These are phyloP conservation scores for Barnettozyma hawaiiensis DNA, from an alignment of 1,139 yeast species.

Conservation along the genomic window DNA sequence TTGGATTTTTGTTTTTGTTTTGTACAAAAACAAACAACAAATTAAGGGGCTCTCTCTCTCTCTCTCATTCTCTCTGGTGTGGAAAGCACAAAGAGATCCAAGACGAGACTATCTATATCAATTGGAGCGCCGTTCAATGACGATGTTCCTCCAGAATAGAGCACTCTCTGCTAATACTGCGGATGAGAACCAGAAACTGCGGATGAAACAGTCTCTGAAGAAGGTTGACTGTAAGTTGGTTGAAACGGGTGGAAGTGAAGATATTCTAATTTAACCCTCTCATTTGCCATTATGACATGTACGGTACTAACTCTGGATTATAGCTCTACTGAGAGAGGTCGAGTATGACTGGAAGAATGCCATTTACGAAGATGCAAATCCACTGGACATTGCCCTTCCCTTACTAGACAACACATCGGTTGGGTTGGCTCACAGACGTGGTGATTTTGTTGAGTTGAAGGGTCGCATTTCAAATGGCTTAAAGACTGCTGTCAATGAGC, in stretches of 20 bases:
- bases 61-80: no score
- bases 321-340: constrained; percentile 25
- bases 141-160: constrained; percentile 5
- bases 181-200: constrained; percentile 10
- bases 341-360: constrained; percentile 35
- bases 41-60: no score
- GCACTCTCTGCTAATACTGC: constrained; percentile 2
- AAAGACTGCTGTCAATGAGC: constrained; percentile 69
- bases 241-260: no score
- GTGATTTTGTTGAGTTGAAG: constrained; percentile 51
- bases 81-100: neutral
- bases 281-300: neutral
- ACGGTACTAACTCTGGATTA: neutral
- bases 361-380: constrained; percentile 52
- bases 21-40: no score
- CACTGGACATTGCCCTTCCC: constrained; percentile 77
- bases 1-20: no score
- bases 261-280: no score
- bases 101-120: no score
- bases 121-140: no score
- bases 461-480: constrained; percentile 53
- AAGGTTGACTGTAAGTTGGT: constrained; percentile 20
- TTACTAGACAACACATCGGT: constrained; percentile 82
- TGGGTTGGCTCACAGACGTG: constrained; percentile 70
- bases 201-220: constrained; percentile 24